phyloP scores from a whole-genome alignment of 2,329 filamentous ascomycete genomes.

The Anisogramma anomala region DNA sequence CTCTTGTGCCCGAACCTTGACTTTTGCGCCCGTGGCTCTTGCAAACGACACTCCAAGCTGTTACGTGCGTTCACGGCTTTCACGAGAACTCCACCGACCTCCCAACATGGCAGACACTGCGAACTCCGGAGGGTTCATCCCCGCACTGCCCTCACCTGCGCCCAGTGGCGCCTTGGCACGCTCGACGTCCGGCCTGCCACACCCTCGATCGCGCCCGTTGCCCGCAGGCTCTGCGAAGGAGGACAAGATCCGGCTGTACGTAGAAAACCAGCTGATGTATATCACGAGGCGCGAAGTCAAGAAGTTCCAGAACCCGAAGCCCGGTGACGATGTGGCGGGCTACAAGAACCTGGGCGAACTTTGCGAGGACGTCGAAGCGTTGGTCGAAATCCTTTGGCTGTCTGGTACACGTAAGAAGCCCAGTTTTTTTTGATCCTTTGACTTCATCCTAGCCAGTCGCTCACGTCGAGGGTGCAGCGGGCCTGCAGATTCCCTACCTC shows the following conservation, averaged over 20 bases:
- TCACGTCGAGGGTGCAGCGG: slow-evolving; percentile 36
- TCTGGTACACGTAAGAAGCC: slow-evolving; percentile 65
- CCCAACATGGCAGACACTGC: slow-evolving; percentile 20
- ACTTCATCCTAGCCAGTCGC: background rate
- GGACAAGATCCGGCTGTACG: slow-evolving; percentile 46
- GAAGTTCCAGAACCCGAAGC: slow-evolving; percentile 38
- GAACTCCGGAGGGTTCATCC: slow-evolving; percentile 39
- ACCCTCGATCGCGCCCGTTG: slow-evolving; percentile 41
- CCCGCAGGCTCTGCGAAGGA: slow-evolving; percentile 48
- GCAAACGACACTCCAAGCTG: slow-evolving; percentile 3
- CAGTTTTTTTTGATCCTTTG: background rate
- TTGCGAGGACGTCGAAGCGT: slow-evolving; percentile 58
- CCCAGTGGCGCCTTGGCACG: slow-evolving; percentile 37
- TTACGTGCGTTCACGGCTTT: slow-evolving; percentile 6
- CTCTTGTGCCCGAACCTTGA: too few relatives aligned
- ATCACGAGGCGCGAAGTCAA: slow-evolving; percentile 49
- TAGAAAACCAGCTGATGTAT: slow-evolving; percentile 40
- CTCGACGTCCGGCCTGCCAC: slow-evolving; percentile 35
- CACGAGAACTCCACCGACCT: background rate
- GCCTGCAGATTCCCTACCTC: slow-evolving; percentile 72
- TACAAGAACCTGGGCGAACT: slow-evolving; percentile 56
- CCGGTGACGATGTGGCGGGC: slow-evolving; percentile 36
- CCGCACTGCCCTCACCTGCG: slow-evolving; percentile 41
- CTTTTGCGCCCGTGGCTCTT: too few relatives aligned
- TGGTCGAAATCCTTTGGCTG: slow-evolving; percentile 77